Evolutionary conservation across 345 rosid species (phyloP).

Genomic region (Syzygium grande): DNA sequence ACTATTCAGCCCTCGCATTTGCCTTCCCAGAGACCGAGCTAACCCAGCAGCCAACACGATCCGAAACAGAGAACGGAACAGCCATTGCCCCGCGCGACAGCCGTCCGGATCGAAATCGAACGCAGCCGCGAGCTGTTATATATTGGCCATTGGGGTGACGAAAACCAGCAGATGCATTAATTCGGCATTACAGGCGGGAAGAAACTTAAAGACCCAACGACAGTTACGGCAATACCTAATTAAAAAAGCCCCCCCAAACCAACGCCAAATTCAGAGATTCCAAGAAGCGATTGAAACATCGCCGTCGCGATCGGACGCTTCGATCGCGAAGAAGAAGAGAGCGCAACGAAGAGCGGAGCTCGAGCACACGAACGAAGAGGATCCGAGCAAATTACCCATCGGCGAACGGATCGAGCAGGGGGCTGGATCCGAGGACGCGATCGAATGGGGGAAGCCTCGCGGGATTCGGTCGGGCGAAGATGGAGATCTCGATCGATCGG

Average conservation of each 20-base stretch:
- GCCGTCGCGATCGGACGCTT: background rate
- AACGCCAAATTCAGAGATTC: background rate
- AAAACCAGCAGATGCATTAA: background rate
- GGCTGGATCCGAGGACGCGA: background rate
- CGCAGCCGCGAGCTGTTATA: background rate
- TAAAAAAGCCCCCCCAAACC: background rate
- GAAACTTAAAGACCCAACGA: background rate
- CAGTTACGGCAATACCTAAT: background rate
- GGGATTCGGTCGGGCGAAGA: background rate
- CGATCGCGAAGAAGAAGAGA: background rate
- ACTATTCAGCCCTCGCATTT: too few species aligned
- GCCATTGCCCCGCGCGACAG: background rate
- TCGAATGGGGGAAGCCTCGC: background rate
- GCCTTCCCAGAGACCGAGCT: background rate
- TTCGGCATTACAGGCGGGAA: background rate
- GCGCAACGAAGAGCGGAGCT: background rate
- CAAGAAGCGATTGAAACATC: background rate
- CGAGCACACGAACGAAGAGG: accelerated
- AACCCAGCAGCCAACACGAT: background rate
- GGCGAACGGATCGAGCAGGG: background rate
- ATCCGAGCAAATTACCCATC: background rate
- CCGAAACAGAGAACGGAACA: background rate
- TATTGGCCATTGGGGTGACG: background rate
- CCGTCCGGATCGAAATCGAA: background rate
- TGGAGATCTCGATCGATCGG: background rate